These are phyloP conservation scores for Saussurea involucrata DNA, from an alignment of 129 eudicot species.

Conservation along the genomic window DNA sequence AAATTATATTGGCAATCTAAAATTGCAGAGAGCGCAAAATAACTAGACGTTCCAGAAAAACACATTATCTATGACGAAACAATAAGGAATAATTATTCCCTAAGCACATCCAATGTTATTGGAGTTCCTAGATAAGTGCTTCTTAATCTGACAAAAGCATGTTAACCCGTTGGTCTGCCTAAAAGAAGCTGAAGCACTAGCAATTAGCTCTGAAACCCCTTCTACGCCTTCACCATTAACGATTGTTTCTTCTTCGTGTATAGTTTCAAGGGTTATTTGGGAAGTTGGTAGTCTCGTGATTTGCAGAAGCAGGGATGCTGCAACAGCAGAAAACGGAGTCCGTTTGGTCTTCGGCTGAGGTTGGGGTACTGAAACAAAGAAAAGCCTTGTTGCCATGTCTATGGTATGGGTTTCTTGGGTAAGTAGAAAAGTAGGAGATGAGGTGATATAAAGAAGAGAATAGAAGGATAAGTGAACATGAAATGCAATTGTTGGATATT, in stretches of 20 bases:
- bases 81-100: not conserved
- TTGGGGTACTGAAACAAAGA: not conserved
- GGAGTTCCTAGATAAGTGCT: not conserved
- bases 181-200: not conserved
- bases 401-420: not conserved
- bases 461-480: not conserved
- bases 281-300: not conserved
- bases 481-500: not conserved
- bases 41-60: not conserved
- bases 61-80: not conserved
- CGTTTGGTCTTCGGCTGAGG: not conserved
- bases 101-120: not conserved
- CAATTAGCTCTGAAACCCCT: not conserved
- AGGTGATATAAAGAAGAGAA: not conserved
- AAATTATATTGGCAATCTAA: not conserved
- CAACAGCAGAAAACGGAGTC: not conserved
- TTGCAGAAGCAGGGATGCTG: not conserved
- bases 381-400: not conserved
- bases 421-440: not conserved
- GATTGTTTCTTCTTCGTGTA: not conserved
- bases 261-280: not conserved
- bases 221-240: not conserved
- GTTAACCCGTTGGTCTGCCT: not conserved
- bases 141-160: not conserved
- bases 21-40: not conserved